Evolutionary conservation across 768 basidiomycete species (phyloP), one percentile per base, ranked within the genome.

Genomic region (Suillus ampliporus): DNA sequence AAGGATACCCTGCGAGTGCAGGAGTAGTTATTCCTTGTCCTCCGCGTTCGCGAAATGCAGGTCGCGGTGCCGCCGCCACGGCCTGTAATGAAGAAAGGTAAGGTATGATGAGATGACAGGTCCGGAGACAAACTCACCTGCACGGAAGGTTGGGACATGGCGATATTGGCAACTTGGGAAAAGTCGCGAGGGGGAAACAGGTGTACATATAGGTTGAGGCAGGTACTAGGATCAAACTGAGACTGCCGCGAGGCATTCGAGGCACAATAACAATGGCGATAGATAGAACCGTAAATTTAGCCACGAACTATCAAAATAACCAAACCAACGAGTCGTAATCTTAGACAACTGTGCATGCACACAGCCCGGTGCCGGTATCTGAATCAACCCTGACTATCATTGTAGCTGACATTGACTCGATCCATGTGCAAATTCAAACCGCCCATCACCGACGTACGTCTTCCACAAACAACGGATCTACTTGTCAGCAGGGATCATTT

Each of bases 161-260:
- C n/a, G n/a, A n/a, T n/a, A n/a, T n/a, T n/a, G n/a, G 17, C 17
- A 28, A 41, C 17, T 56, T 56, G 23, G 38, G 38, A 26, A 38
- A 54, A 40, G 23, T 51, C 50, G 31, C 11, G 50, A 34, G 31
- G 34, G 50, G 50, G 50, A 51, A 51, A 34, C 17, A 51, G 10
- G 50, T 51, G 50, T 51, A 51, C 50, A 51, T 51, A 51, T 51
- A 51, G 50, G 50, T 31, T 31, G 6, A 34, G 5, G 19, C 31
- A 8, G 28, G 35, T 17, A n/a, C n/a, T n/a, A n/a, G 34, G 54
- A 56, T 54, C 53, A 40, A 5, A 41, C 37, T 23, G 17, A 38
- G 54, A 40, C 37, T 21, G 54, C 54, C 54, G 40, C 54, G 54
- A 56, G 54, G 54, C 37, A 1, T 38, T 40, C 23, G 19, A 56